Conservation (phyloP, 1,284 basidiomycete genomes). For the Peniophora sp. region DNA sequence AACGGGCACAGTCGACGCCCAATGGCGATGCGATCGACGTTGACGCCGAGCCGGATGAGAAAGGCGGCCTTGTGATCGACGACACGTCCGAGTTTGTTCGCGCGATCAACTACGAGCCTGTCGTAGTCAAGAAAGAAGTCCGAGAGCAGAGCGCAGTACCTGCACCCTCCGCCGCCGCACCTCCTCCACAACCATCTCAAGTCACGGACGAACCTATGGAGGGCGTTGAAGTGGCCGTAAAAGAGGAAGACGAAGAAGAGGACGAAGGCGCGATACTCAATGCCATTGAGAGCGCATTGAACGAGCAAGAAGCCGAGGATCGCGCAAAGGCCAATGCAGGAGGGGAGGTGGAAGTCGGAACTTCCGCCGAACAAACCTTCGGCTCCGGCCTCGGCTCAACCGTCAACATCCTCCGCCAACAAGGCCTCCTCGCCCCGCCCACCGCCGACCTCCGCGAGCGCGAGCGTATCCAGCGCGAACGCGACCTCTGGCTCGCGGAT, state of each 20-base stretch:
- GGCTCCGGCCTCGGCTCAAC: constrained; percentile 83
- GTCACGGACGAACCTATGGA: constrained; percentile 53
- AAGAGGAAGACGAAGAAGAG: constrained; percentile 70
- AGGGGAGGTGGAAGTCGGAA: constrained; percentile 35
- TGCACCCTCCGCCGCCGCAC: constrained; percentile 21
- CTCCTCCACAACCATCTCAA: constrained; percentile 29
- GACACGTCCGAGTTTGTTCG: constrained; percentile 97
- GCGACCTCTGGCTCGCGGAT: constrained; percentile 87
- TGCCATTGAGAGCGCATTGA: constrained; percentile 62
- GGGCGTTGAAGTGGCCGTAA: constrained; percentile 47
- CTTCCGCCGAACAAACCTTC: constrained; percentile 66
- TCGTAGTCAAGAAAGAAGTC: constrained; percentile 45
- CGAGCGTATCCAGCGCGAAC: constrained; percentile 77
- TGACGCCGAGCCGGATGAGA: constrained; percentile 44
- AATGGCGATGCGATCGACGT: constrained; percentile 47
- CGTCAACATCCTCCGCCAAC: constrained; percentile 81
- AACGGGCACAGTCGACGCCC: constrained; percentile 43
- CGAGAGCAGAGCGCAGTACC: constrained; percentile 27
- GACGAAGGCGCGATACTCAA: constrained; percentile 67
- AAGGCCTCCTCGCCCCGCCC: constrained; percentile 77
- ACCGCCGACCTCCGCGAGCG: constrained; percentile 66
- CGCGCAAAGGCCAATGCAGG: constrained; percentile 23
- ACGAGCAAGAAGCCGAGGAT: constrained; percentile 50
- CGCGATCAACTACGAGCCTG: constrained; percentile 67
- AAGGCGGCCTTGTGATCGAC: constrained; percentile 78